Base-by-base conservation (phyloP, 1,284 basidiomycete species). In the Ceratobasidium sp. region DNA sequence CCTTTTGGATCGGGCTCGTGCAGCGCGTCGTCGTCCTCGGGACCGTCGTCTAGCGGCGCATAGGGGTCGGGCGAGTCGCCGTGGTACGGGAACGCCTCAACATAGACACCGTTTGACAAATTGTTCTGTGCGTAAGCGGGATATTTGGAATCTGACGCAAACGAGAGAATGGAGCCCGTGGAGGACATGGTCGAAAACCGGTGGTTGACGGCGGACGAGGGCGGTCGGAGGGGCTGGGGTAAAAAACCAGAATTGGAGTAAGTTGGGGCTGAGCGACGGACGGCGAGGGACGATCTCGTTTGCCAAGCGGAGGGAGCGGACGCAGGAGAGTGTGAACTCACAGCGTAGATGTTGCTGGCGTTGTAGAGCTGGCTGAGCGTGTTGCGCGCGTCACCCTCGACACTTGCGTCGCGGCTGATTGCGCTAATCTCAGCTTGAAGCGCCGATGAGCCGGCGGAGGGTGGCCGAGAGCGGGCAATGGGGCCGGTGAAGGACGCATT, bases 1-100 rank as follows among this genome's bases (percentile, higher is more conserved):
- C 75, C 76, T 48, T 73, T 65, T 33, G 76, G 76, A 60, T 75
- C 75, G n/a, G 77, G 78, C 22, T 78, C 76, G 48, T 79, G 78
- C 24, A 78, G 60, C 1, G 73, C 77, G 60, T 79, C 77, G 47
- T 79, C 77, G 24, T 75, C 75, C 27, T 78, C 77, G 17, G 73
- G 64, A 8, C 69, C 69, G 19, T 73, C 60, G 51, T 56, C 57
- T n/a, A 75, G 48, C 29, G 59, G 60, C 3, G 56, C 67, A 56
- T 59, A 62, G 50, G 54, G 36, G 47, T 45, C 57, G 22, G 57
- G 73, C 53, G 69, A 59, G 44, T 76, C 75, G 45, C 63, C 53
- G 60, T 65, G 53, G 53, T 76, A 75, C 9, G 73, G 73, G 31
- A 74, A 63, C 1, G 31, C 14, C 44, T 63, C 60, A 27, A 41